A percentile compares a stretch with the other conserved stretches of the same genome.
Conservation (phyloP, 306 rosid species). For the Astragalus glycyphyllos region DNA sequence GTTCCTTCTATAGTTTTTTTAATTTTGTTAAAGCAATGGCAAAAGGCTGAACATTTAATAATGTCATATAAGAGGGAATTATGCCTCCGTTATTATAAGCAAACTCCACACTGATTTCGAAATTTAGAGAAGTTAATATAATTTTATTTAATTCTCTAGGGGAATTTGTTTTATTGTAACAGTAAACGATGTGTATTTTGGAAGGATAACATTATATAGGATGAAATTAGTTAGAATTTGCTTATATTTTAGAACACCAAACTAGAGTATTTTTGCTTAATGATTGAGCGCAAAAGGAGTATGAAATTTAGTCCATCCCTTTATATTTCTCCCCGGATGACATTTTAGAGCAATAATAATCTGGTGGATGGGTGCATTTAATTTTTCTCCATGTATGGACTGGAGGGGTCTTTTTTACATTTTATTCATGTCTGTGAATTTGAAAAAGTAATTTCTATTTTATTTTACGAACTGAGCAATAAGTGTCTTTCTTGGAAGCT, state of each 20-base stretch:
- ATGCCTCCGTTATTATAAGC: neutral
- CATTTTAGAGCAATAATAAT: neutral
- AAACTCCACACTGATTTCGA: no score
- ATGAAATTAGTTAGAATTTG: no score
- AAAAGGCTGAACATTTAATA: neutral
- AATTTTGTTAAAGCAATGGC: neutral
- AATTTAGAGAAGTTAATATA: no score
- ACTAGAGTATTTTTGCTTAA: no score
- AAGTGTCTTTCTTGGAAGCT: neutral
- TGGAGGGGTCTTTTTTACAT: neutral
- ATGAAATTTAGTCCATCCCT: slow-evolving; percentile 4
- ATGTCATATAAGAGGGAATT: neutral
- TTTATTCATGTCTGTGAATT: neutral
- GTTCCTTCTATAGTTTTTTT: slow-evolving; percentile 41
- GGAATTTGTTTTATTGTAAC: no score
- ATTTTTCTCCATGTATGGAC: neutral
- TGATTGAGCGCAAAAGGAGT: no score
- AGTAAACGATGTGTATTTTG: no score
- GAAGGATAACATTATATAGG: no score
- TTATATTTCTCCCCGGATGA: neutral
- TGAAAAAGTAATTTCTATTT: neutral
- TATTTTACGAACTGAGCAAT: slow-evolving; percentile 18
- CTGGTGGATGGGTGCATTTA: slow-evolving; percentile 1
- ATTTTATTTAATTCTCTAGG: no score
- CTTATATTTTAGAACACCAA: no score